Conservation (phyloP, 1,139 yeast species). For the Kluyveromyces sp. region DNA sequence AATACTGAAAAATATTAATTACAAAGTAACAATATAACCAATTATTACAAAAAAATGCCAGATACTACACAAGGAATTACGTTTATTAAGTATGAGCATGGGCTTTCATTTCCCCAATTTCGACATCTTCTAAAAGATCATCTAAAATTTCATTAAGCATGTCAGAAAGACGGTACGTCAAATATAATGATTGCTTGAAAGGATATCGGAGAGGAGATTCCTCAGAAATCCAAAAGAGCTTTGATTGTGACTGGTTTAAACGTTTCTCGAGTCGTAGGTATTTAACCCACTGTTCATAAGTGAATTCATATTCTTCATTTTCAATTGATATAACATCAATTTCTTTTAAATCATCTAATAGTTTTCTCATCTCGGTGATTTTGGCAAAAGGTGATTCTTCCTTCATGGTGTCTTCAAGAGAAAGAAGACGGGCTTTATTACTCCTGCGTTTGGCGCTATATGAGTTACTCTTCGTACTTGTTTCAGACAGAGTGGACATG, state of each 20-base stretch:
- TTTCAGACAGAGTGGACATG: too few species aligned
- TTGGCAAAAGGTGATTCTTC: slow-evolving; percentile 8
- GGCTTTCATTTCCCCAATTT: not conserved
- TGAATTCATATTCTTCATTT: slow-evolving; percentile 32
- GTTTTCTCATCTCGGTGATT: slow-evolving; percentile 13
- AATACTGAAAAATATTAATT: not conserved
- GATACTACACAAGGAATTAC: too few species aligned
- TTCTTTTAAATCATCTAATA: slow-evolving; percentile 25
- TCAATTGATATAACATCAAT: slow-evolving; percentile 25
- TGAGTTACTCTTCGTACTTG: too few species aligned
- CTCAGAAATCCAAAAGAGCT: slow-evolving; percentile 49
- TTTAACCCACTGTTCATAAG: slow-evolving; percentile 41
- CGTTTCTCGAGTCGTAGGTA: slow-evolving; percentile 27
- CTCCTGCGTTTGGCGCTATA: too few species aligned
- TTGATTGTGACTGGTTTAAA: slow-evolving; percentile 22
- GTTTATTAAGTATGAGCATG: not conserved
- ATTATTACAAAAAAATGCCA: too few species aligned
- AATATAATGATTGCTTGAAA: slow-evolving; percentile 56
- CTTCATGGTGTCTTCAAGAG: not conserved
- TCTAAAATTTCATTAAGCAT: slow-evolving; percentile 18
- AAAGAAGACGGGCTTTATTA: not conserved
- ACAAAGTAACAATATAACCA: not conserved
- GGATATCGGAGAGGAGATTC: slow-evolving; percentile 62
- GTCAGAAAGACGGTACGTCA: slow-evolving; percentile 33
- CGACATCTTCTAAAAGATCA: slow-evolving; percentile 9